Percentiles rank a stretch among this genome's conserved stretches.
Evolutionary conservation across 257 asterid genomes (phyloP).

Genomic region (Solanum paucissectum): DNA sequence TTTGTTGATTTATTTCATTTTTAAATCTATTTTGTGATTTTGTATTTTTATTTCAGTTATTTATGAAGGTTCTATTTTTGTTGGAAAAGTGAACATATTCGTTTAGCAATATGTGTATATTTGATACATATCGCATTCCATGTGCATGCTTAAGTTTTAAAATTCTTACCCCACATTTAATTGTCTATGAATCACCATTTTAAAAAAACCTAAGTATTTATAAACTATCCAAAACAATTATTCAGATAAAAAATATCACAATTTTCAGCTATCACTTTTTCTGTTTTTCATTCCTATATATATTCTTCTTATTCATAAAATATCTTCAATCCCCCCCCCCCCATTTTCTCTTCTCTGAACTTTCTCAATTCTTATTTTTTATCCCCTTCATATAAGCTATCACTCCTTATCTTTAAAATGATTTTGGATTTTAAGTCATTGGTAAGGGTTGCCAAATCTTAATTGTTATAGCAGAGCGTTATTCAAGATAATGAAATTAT

Average conservation of each 20-base stretch:
- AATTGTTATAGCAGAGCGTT: background rate
- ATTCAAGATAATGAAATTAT: background rate
- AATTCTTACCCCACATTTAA: background rate
- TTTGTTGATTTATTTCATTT: too few relatives aligned
- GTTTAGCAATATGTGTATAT: too few relatives aligned
- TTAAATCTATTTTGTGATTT: too few relatives aligned
- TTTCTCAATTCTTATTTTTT: background rate
- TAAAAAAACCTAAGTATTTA: background rate
- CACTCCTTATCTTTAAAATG: background rate
- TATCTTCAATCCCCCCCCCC: background rate
- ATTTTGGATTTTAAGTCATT: background rate
- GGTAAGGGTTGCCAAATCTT: background rate
- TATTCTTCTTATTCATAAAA: background rate
- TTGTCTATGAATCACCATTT: background rate
- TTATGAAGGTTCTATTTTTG: too few relatives aligned
- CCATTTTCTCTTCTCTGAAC: background rate
- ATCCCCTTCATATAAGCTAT: background rate
- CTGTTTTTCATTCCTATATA: background rate
- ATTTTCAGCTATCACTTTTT: background rate
- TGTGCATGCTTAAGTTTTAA: background rate
- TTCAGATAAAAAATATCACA: background rate
- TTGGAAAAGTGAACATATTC: too few relatives aligned
- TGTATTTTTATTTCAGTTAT: too few relatives aligned
- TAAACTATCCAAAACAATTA: background rate
- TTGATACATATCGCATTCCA: background rate